phyloP scores from a whole-genome alignment of 2,329 filamentous ascomycete species.

The Arthrocladium fulminans region DNA sequence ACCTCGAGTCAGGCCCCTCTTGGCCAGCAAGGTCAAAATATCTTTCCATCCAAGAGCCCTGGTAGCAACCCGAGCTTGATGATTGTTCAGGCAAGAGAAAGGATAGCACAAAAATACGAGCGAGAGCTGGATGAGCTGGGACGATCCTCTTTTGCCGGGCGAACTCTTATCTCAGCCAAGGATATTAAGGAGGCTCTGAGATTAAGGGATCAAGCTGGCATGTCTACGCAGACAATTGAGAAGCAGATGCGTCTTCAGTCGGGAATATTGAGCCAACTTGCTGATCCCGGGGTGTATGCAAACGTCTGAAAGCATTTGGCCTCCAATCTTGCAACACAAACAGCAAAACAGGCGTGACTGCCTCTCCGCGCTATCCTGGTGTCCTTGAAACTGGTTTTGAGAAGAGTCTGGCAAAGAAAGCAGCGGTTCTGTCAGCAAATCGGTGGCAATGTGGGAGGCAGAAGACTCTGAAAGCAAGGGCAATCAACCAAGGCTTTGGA shows the following conservation, averaged over 20 bases:
- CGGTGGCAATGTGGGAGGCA: too few species aligned
- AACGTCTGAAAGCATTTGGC: conserved; percentile 1
- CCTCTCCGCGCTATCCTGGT: too few species aligned
- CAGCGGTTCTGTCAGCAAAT: too few species aligned
- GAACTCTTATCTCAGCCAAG: conserved; percentile 41
- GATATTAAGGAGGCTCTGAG: conserved; percentile 42
- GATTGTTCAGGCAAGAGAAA: conserved; percentile 44
- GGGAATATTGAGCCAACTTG: conserved; percentile 26
- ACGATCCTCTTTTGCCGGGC: conserved; percentile 31
- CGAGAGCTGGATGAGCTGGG: conserved; percentile 45
- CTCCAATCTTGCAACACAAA: neutral
- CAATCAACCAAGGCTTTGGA: too few species aligned
- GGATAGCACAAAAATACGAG: conserved; percentile 45
- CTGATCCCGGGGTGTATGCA: neutral
- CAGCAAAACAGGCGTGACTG: too few species aligned
- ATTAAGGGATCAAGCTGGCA: conserved; percentile 38
- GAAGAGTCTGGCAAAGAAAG: too few species aligned
- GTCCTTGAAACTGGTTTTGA: too few species aligned
- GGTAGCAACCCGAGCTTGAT: conserved; percentile 46
- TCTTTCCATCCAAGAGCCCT: conserved; percentile 28
- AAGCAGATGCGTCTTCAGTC: conserved; percentile 34
- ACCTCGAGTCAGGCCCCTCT: conserved; percentile 24
- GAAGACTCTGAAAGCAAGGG: too few species aligned
- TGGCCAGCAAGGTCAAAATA: conserved; percentile 26
- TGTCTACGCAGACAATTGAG: conserved; percentile 35